Evolutionary conservation across 495 filamentous ascomycete species (phyloP).

Genomic region (Aspergillus nidulans): DNA sequence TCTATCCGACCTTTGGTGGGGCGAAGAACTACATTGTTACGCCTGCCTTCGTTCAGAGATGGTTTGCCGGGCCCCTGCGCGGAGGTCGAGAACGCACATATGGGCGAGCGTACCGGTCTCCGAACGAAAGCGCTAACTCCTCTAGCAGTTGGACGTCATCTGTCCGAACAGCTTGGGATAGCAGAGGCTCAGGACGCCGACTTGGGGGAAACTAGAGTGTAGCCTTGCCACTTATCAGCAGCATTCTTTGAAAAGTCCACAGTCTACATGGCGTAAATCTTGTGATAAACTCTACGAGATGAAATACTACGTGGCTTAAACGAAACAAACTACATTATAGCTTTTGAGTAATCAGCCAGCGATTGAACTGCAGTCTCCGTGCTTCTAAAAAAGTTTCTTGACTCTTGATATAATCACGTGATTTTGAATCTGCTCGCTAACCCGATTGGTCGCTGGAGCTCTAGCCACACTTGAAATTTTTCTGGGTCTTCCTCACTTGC

Average conservation of each 20-base stretch:
- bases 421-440: constrained; percentile 14
- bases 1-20: constrained; percentile 80
- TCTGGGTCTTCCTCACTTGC: constrained; percentile 24
- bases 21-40: constrained; percentile 68
- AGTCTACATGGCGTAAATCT: no score
- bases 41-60: constrained; percentile 58
- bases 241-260: no score
- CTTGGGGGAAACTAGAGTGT: constrained; percentile 49
- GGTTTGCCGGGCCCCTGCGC: constrained; percentile 48
- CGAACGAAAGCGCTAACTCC: constrained; percentile 16
- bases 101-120: constrained; percentile 51
- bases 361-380: no score
- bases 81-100: constrained; percentile 42
- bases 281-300: no score
- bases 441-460: constrained; percentile 17
- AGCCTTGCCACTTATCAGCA: neutral
- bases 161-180: constrained; percentile 54
- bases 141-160: constrained; percentile 31
- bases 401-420: neutral
- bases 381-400: no score
- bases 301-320: no score
- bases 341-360: no score
- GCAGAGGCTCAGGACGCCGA: constrained; percentile 61
- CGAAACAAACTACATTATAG: no score
- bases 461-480: constrained; percentile 28